These are phyloP conservation scores for Rauvolfia tetraphylla DNA, from an alignment of 257 asterid species.

Conservation along the genomic window DNA sequence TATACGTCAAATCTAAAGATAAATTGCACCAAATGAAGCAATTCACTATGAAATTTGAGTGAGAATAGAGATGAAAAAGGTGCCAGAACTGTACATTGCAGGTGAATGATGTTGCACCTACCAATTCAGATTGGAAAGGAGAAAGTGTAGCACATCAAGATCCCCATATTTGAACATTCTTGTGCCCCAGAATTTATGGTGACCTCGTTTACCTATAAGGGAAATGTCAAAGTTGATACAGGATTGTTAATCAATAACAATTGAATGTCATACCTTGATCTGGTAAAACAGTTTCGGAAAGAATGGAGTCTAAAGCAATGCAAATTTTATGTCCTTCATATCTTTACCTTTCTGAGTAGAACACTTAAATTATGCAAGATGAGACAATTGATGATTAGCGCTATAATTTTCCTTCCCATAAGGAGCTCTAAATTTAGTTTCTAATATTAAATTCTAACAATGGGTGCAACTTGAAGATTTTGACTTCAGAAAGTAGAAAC, in stretches of 20 bases:
- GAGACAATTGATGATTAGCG: not conserved
- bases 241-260: constrained; percentile 2
- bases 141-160: constrained; percentile 92
- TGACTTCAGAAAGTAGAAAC: not conserved
- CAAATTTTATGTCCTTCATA: not conserved
- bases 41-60: constrained; percentile 6
- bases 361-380: not conserved
- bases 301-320: not conserved
- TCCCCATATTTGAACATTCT: constrained; percentile 95
- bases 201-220: constrained; percentile 83
- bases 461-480: not conserved
- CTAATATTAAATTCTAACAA: not conserved
- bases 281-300: not conserved
- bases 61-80: not conserved
- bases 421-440: not conserved
- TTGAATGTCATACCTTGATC: not conserved
- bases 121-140: constrained; percentile 97
- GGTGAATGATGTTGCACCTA: constrained; percentile 23
- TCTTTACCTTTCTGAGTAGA: not conserved
- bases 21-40: constrained; percentile 2
- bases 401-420: not conserved
- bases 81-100: not conserved
- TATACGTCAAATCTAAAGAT: not conserved
- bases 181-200: constrained; percentile 98
- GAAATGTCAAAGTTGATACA: constrained; percentile 1